phyloP scores from a whole-genome alignment of 192 early-diverging fungal species.

The Piromyces sp. region DNA sequence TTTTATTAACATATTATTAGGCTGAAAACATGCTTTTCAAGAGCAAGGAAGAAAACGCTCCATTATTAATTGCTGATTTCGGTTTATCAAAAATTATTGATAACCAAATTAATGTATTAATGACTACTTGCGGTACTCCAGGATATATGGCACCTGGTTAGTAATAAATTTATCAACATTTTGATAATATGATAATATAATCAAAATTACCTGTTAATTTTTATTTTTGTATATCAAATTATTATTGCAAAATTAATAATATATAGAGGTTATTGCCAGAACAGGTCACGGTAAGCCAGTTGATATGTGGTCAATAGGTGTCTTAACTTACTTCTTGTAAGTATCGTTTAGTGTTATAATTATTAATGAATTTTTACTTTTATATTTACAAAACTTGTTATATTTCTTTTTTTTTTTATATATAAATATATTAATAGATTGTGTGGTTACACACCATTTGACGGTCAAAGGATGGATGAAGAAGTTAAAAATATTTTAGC shows the following conservation, averaged over 20 bases:
- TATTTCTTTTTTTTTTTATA: too few species aligned
- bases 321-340: conserved; percentile 6
- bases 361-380: too few species aligned
- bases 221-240: too few species aligned
- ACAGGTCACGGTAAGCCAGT: conserved; percentile 5
- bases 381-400: too few species aligned
- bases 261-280: conserved; percentile 3
- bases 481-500: conserved; percentile 24
- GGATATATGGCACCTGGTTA: conserved; percentile 18
- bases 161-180: too few species aligned
- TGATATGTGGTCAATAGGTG: conserved; percentile 6
- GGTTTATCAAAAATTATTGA: conserved; percentile 53
- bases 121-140: conserved; percentile 57
- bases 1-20: too few species aligned
- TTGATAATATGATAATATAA: too few species aligned
- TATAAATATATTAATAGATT: neutral
- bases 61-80: conserved; percentile 67
- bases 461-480: conserved; percentile 21
- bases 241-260: too few species aligned
- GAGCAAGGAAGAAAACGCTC: conserved; percentile 28
- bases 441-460: conserved; percentile 43
- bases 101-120: conserved; percentile 39
- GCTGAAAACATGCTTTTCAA: conserved; percentile 66
- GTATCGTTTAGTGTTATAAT: neutral
- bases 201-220: too few species aligned